Conservation (phyloP, 129 eudicot genomes). For the Pittosporum tobira region DNA sequence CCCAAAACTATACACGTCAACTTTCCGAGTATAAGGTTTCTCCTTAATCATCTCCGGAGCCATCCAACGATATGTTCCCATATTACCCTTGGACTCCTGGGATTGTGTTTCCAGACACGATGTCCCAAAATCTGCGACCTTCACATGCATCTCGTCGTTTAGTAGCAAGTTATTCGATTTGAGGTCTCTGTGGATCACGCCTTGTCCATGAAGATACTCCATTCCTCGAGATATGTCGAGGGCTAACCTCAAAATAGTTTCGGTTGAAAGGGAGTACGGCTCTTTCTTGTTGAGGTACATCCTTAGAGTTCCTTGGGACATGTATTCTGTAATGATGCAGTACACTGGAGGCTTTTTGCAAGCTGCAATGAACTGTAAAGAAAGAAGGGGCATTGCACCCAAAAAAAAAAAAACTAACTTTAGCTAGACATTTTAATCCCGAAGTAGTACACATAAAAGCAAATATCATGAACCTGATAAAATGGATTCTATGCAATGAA, state of each 20-base stretch:
- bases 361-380: constrained; percentile 90
- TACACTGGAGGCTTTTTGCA: constrained; percentile 96
- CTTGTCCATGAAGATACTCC: constrained; percentile 98
- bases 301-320: constrained; percentile 96
- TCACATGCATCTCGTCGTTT: constrained; percentile 92
- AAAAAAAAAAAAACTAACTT: too few relatives aligned
- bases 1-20: constrained; percentile 94
- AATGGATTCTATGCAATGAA: too few relatives aligned
- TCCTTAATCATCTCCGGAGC: constrained; percentile 99
- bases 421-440: too few relatives aligned
- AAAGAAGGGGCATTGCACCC: constrained; percentile 18
- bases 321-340: constrained; percentile 92
- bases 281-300: constrained; percentile 99
- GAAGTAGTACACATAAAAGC: too few relatives aligned
- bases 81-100: constrained; percentile 77
- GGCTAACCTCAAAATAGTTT: constrained; percentile 80
- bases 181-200: constrained; percentile 91
- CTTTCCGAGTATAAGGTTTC: constrained; percentile 83
- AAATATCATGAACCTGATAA: too few relatives aligned
- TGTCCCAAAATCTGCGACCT: constrained; percentile 96
- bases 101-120: constrained; percentile 91
- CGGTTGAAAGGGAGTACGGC: constrained; percentile 90
- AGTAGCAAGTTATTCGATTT: constrained; percentile 80
- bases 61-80: constrained; percentile 99
- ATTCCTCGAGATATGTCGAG: constrained; percentile 90